A percentile compares a stretch with the other conserved stretches of the same genome.
These are phyloP conservation scores for Immersiporthe knoxdaviesiana DNA, from an alignment of 2,329 filamentous ascomycete genomes.

Conservation along the genomic window DNA sequence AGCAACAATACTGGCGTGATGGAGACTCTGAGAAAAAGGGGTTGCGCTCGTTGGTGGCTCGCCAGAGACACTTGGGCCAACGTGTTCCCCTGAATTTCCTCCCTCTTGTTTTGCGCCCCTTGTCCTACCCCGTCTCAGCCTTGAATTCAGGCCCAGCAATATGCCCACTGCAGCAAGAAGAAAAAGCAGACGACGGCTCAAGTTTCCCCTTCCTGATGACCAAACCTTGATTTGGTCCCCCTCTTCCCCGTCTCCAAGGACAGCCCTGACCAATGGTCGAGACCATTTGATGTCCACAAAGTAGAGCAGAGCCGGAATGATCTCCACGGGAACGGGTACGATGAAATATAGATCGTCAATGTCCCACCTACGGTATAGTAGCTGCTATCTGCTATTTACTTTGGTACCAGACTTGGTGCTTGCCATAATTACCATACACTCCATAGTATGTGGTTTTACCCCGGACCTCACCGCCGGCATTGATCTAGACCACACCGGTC, in stretches of 20 bases:
- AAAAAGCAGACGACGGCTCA: background rate
- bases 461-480: slow-evolving; percentile 6
- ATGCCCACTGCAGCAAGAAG: background rate
- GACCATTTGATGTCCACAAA: background rate
- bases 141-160: background rate
- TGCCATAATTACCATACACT: too few species aligned
- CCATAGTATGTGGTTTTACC: background rate
- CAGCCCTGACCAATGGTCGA: background rate
- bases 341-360: background rate
- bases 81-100: slow-evolving; percentile 1
- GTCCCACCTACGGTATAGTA: background rate
- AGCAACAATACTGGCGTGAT: background rate
- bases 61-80: background rate
- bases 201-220: background rate
- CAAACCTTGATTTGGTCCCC: background rate
- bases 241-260: background rate
- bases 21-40: background rate
- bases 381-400: background rate
- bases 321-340: background rate
- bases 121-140: background rate
- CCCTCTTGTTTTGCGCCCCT: slow-evolving; percentile 2
- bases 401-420: too few species aligned
- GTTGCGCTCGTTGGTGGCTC: background rate
- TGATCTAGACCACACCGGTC: background rate
- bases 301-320: background rate